Percentiles rank a stretch among this genome's conserved stretches.
phyloP scores from a whole-genome alignment of 257 asterid species.

The Schizonepeta tenuifolia region DNA sequence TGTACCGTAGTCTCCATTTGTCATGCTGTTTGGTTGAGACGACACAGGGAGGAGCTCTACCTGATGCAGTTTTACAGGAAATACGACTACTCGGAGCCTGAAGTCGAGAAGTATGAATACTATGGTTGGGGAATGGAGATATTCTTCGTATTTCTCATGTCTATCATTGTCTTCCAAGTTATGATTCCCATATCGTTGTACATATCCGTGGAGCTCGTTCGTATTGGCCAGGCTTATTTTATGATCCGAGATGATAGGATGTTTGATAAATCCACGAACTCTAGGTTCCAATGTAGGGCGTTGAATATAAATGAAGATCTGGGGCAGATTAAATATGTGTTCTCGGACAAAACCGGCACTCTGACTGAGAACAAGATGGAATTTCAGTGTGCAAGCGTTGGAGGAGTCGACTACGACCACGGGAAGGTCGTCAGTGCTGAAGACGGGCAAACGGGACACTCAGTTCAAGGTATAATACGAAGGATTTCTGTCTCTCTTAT shows the following conservation, averaged over 20 bases:
- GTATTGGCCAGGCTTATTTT: constrained; percentile 97
- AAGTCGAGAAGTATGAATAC: constrained; percentile 64
- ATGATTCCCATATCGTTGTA: constrained; percentile 98
- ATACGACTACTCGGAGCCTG: constrained; percentile 60
- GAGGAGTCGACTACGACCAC: constrained; percentile 66
- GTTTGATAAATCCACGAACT: constrained; percentile 71
- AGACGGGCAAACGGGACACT: constrained; percentile 52
- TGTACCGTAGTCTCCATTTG: constrained; percentile 64
- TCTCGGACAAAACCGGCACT: constrained; percentile 98
- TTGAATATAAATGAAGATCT: constrained; percentile 96
- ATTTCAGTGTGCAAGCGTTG: constrained; percentile 89
- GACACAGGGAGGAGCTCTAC: constrained; percentile 67
- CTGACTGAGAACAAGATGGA: constrained; percentile 99
- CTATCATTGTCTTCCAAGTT: constrained; percentile 90
- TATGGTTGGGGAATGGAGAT: constrained; percentile 93
- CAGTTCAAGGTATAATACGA: constrained; percentile 59
- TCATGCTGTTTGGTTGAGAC: constrained; percentile 89
- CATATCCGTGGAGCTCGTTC: constrained; percentile 98
- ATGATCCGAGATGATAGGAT: constrained; percentile 78
- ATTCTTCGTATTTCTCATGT: constrained; percentile 87
- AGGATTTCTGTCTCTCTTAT: constrained; percentile 4
- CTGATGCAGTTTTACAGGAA: constrained; percentile 77
- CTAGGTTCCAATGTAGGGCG: constrained; percentile 96
- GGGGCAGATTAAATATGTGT: constrained; percentile 96
- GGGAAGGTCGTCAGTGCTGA: constrained; percentile 40